Conservation (phyloP, 768 basidiomycete genomes). For the Lactifluus rugatus region DNA sequence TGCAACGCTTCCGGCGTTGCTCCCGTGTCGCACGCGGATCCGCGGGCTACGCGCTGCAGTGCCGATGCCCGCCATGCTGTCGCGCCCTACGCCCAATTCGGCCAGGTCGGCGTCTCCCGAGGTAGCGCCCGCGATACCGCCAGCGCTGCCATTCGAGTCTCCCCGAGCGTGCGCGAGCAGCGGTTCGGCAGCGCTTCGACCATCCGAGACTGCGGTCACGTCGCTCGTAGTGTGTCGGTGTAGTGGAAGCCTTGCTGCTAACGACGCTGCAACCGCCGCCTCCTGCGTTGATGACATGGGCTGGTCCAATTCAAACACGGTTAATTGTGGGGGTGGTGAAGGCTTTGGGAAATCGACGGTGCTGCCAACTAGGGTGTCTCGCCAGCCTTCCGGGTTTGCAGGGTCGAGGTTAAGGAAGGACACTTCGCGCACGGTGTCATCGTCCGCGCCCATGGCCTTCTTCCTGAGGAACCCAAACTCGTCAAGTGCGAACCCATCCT, state of each 20-base stretch:
- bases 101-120: not conserved
- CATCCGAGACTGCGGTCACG: constrained; percentile 3
- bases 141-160: constrained; percentile 23
- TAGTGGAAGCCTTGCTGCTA: not conserved
- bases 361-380: constrained; percentile 16
- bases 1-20: not conserved
- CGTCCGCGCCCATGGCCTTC: constrained; percentile 8
- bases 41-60: constrained; percentile 31
- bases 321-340: not conserved
- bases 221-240: constrained; percentile 9
- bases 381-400: constrained; percentile 11
- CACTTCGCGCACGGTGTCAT: constrained; percentile 2
- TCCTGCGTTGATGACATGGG: not conserved
- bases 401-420: constrained; percentile 16
- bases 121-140: not conserved
- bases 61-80: constrained; percentile 39
- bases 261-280: not conserved
- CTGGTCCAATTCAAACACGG: not conserved
- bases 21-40: constrained; percentile 2
- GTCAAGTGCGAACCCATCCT: constrained; percentile 17
- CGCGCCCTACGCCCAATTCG: not conserved
- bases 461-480: constrained; percentile 17
- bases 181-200: constrained; percentile 23
- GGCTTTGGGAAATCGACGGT: constrained; percentile 7
- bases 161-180: constrained; percentile 25